Base-by-base conservation (phyloP, 169 alveolate genomes). In the Cryptosporidium tyzzeri region DNA sequence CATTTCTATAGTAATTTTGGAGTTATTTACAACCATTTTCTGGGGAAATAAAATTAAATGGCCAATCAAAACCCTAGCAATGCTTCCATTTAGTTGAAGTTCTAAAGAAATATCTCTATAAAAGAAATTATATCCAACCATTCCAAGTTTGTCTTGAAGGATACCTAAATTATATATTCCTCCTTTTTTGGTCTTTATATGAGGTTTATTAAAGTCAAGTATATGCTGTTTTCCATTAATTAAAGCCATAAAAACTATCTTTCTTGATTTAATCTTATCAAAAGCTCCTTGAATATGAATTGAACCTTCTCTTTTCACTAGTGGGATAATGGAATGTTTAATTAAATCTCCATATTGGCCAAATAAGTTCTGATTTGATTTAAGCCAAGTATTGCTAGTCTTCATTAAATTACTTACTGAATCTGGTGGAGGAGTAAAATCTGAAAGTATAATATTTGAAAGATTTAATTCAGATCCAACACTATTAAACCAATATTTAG, bases 401-500 rank as follows among this genome's bases (percentile, higher is more conserved):
- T 3, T 21, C 3, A 39, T 31, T 5, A 33, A 73, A 23, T 18
- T 31, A 1, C 48, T 8, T 1, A 23, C 50, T 21, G 75, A 29
- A 29, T 65, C 89, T 12, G 70, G 70, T 12, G 70, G 70, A 23
- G 59, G 69, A 26, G 51, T n/a, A 65, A 80, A 80, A 37, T 61
- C 68, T 26, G 65, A 48, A n/a, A 80, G 51, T 23, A 31, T 16
- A 7, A 80, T 62, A 23, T 62, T 67, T n/a, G 41, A 45, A 41
- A 33, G 33, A 12, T 16, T 48, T 45, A 80, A 26, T n/a, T 35
- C 45, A 2, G 89, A 45, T 9, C 80, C 80, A 26, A 80, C 35
- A 65, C 35, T 29, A 45, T 45, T 58, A 23, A 80, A 80, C 89
- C 89, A 80, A 37, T 80, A 45, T 9, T 45, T 23, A 8, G 89